These are phyloP conservation scores for Pisolithus albus DNA, from an alignment of 768 basidiomycete species.

Conservation along the genomic window DNA sequence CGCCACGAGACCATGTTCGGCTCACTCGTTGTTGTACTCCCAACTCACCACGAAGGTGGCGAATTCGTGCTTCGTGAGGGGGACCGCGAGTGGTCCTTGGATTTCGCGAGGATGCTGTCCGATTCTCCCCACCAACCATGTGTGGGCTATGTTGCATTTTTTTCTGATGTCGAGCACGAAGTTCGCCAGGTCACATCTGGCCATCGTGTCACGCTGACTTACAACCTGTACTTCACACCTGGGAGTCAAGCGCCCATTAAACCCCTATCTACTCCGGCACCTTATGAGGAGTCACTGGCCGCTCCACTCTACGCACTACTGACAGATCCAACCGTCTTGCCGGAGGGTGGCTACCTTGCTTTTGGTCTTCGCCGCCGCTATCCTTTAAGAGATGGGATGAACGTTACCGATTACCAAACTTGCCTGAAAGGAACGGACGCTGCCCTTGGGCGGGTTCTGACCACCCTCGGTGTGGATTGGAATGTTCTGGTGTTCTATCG, in stretches of 20 bases:
- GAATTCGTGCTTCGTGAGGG: too few species aligned
- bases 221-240: conserved; percentile 28
- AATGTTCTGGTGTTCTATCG: too few species aligned
- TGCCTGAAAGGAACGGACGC: too few species aligned
- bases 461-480: too few species aligned
- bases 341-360: too few species aligned
- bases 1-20: conserved; percentile 41
- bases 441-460: too few species aligned
- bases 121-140: conserved; percentile 2
- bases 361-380: too few species aligned
- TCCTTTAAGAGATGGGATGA: too few species aligned
- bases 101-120: conserved; percentile 27
- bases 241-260: neutral
- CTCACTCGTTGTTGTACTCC: conserved; percentile 47
- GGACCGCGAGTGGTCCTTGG: conserved; percentile 11
- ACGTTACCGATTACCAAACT: too few species aligned
- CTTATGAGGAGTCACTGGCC: neutral
- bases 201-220: conserved; percentile 37
- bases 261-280: neutral
- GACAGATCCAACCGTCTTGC: too few species aligned
- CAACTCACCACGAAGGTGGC: conserved; percentile 39
- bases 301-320: too few species aligned
- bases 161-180: conserved; percentile 40
- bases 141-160: conserved; percentile 36
- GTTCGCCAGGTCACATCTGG: conserved; percentile 35